phyloP scores from a whole-genome alignment of 202 grass and related monocot species.

The Dendrocalamus latiflorus region DNA sequence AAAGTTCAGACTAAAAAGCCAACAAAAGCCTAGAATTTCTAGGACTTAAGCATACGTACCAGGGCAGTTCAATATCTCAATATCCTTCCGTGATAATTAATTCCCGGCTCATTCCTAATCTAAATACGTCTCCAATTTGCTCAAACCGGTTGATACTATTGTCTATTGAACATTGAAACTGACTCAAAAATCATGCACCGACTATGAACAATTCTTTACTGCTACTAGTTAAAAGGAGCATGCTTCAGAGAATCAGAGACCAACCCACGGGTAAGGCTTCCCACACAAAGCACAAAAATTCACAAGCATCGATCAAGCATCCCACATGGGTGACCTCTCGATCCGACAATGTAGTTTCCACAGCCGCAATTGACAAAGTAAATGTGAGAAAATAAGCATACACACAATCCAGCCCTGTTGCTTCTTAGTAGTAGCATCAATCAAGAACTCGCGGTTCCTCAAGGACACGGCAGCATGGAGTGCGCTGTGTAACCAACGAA shows the following conservation, averaged over 20 bases:
- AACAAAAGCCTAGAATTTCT: not conserved
- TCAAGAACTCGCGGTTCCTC: not conserved
- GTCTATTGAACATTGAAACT: not conserved
- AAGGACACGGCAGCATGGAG: not conserved
- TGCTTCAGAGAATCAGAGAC: not conserved
- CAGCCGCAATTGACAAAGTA: not conserved
- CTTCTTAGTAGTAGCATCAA: not conserved
- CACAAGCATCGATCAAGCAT: not conserved
- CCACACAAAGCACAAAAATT: not conserved
- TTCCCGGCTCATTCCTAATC: no score
- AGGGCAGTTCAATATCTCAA: not conserved
- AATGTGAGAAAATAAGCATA: not conserved
- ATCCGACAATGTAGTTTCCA: not conserved
- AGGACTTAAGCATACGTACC: not conserved
- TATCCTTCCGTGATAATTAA: not conserved
- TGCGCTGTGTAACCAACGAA: not conserved
- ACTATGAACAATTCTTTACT: not conserved
- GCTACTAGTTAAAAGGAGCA: not conserved
- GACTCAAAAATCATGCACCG: not conserved
- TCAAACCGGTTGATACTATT: not conserved
- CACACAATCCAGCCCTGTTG: not conserved
- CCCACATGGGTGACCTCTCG: not conserved
- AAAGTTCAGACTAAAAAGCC: not conserved
- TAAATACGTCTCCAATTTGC: not conserved
- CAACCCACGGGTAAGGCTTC: not conserved